Conservation (phyloP, 2,329 filamentous ascomycete genomes). For the Arthrobotrys pseudoclavata region DNA sequence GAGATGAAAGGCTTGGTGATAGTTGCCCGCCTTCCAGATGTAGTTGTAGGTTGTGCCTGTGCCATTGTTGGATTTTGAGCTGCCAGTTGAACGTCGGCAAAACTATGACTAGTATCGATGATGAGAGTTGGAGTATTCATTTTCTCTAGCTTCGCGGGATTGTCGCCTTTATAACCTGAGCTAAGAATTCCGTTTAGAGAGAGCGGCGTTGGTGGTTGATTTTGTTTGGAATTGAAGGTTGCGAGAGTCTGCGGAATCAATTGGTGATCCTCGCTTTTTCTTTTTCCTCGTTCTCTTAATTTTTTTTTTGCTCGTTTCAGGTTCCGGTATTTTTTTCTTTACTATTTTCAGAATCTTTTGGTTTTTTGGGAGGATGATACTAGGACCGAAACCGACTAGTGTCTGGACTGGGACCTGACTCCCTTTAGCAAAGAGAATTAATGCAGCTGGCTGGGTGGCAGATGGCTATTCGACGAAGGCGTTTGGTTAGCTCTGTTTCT, state of each 20-base stretch:
- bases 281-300: conserved; percentile 40
- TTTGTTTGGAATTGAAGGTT: conserved; percentile 47
- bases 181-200: conserved; percentile 27
- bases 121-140: conserved; percentile 59
- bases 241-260: conserved; percentile 49
- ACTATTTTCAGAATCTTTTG: conserved; percentile 47
- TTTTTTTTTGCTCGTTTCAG: conserved; percentile 45
- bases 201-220: conserved; percentile 28
- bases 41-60: conserved; percentile 32
- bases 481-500: conserved; percentile 31
- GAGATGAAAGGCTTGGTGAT: conserved; percentile 59
- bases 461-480: conserved; percentile 45
- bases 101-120: conserved; percentile 56
- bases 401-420: background rate
- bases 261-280: conserved; percentile 46
- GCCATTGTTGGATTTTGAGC: conserved; percentile 46
- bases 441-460: conserved; percentile 59
- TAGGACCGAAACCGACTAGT: conserved; percentile 43
- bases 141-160: conserved; percentile 49
- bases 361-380: conserved; percentile 20
- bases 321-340: conserved; percentile 44
- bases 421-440: conserved; percentile 53
- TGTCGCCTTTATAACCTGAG: conserved; percentile 49
- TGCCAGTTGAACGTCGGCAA: conserved; percentile 40
- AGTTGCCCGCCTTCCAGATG: conserved; percentile 18